These are phyloP conservation scores for Rhodamnia rubescens DNA, from an alignment of 345 rosid species.

Conservation along the genomic window DNA sequence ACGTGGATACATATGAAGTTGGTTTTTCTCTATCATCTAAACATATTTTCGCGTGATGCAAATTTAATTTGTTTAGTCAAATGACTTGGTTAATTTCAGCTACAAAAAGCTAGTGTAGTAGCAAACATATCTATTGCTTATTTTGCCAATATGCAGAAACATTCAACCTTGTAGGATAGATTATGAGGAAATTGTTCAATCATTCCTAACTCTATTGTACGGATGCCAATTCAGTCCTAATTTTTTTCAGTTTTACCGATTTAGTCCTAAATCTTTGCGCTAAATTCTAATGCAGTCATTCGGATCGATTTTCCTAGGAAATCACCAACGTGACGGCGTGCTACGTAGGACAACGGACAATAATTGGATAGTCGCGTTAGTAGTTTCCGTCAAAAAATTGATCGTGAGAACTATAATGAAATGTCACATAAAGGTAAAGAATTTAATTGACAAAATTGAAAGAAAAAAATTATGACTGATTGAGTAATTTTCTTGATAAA, in stretches of 20 bases:
- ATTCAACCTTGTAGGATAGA: not conserved
- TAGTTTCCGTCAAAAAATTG: fast-evolving
- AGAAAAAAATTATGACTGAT: not conserved
- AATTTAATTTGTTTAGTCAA: not conserved
- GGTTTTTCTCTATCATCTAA: not conserved
- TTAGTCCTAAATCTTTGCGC: not conserved
- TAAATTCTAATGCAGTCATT: not conserved
- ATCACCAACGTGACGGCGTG: not conserved
- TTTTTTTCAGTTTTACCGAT: not conserved
- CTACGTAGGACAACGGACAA: fast-evolving
- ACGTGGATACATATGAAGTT: not conserved
- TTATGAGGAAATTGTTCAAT: not conserved
- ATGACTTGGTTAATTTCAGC: not conserved
- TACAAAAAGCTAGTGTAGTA: not conserved
- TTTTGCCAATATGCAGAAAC: not conserved
- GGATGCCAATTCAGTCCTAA: not conserved
- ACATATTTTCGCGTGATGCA: not conserved
- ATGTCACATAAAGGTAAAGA: not conserved
- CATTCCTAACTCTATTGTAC: not conserved
- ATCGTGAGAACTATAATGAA: not conserved
- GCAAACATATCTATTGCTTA: not conserved
- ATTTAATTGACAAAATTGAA: not conserved
- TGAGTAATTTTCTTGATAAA: not conserved
- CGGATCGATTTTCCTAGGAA: not conserved
- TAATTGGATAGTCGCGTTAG: fast-evolving